Conservation (phyloP, 169 alveolate species). For the Plasmodium berghei region DNA sequence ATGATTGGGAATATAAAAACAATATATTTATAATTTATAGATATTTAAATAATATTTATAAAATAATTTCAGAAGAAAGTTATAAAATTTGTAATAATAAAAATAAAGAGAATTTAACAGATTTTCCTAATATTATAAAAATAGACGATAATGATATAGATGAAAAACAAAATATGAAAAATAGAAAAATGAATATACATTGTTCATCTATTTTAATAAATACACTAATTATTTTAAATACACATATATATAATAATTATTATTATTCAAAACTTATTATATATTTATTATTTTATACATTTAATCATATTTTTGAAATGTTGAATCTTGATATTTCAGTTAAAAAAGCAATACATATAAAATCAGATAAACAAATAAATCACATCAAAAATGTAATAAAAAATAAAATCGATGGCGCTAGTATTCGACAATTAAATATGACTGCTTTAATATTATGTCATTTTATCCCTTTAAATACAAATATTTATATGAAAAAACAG, state of each 20-base stretch:
- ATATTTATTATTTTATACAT: conserved; percentile 22
- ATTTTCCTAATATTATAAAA: conserved; percentile 13
- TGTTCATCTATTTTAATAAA: conserved; percentile 47
- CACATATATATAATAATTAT: conserved; percentile 24
- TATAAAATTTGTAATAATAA: neutral
- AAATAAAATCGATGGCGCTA: conserved; percentile 59
- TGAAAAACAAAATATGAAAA: conserved; percentile 6
- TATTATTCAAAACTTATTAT: conserved; percentile 6
- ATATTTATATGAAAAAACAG: neutral
- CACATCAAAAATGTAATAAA: conserved; percentile 8
- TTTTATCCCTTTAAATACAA: neutral
- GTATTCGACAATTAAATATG: conserved; percentile 50
- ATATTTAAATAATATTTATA: conserved; percentile 16
- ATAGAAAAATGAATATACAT: conserved; percentile 38
- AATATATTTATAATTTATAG: conserved; percentile 12
- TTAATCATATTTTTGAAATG: conserved; percentile 5
- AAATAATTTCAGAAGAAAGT: neutral
- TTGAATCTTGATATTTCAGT: neutral
- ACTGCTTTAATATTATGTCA: conserved; percentile 30
- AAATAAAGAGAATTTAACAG: neutral
- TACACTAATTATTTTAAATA: conserved; percentile 21
- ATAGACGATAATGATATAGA: conserved; percentile 11
- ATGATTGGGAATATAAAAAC: conserved; percentile 8
- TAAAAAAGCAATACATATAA: neutral
- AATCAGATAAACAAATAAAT: neutral